These are phyloP conservation scores for Auriscalpium microsporum DNA, from an alignment of 768 basidiomycete genomes.

Conservation along the genomic window DNA sequence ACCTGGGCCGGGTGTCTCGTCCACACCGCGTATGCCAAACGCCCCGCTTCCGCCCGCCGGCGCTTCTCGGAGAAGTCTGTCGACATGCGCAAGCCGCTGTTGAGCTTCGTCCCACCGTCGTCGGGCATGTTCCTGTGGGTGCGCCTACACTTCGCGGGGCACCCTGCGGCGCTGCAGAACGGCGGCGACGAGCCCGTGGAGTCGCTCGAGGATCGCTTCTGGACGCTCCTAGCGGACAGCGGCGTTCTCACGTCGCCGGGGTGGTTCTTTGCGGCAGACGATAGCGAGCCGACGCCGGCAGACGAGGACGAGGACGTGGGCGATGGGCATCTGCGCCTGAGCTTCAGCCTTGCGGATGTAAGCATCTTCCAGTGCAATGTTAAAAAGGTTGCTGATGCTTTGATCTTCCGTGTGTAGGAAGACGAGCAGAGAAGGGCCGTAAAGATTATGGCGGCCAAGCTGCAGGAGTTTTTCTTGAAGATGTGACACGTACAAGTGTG, in stretches of 20 bases:
- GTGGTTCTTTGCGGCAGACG: conserved; percentile 34
- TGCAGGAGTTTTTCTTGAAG: conserved; percentile 4
- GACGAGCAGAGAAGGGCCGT: conserved; percentile 16
- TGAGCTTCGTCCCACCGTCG: conserved; percentile 67
- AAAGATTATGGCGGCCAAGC: conserved; percentile 7
- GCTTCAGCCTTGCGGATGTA: conserved; percentile 48
- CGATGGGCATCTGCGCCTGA: conserved; percentile 46
- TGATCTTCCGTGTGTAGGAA: too few relatives aligned
- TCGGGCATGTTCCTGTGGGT: conserved; percentile 85
- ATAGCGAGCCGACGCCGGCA: conserved; percentile 11
- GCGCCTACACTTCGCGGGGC: conserved; percentile 51
- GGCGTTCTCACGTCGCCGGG: conserved; percentile 63
- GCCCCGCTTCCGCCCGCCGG: conserved; percentile 13
- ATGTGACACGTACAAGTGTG: neutral
- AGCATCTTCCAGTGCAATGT: conserved; percentile 8
- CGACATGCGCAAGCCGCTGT: conserved; percentile 26
- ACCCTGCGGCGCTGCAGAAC: conserved; percentile 32
- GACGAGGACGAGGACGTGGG: neutral
- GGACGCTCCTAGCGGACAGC: conserved; percentile 47
- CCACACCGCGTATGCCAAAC: conserved; percentile 35
- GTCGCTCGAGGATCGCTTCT: conserved; percentile 50
- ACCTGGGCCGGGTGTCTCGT: conserved; percentile 31
- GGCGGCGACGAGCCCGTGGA: conserved; percentile 22
- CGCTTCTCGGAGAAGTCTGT: conserved; percentile 33
- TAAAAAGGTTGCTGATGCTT: neutral